Evolutionary conservation across 2,329 filamentous ascomycete species (phyloP), one percentile per base, ranked within the genome.

Genomic region (Aspergillus tamarii): DNA sequence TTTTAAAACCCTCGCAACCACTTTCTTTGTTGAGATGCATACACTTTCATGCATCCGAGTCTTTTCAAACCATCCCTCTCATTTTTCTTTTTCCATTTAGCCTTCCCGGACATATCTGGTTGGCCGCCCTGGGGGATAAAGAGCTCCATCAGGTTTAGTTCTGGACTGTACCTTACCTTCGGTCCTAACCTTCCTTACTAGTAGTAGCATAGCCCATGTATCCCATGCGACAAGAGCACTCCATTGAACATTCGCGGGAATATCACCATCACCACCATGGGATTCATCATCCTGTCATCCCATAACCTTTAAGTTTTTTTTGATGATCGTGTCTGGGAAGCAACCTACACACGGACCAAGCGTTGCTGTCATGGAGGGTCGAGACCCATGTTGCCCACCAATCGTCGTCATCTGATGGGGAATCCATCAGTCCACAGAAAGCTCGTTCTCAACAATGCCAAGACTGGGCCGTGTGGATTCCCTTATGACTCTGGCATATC

Each of bases 271-370:
- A 39, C 30, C 52, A 39, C 52, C 32, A 19, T 55, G 32, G 52
- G 2, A 39, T 39, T 39, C 23, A 41, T 52, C 57, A 39, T 52
- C 56, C 45, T 26, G 57, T 52, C 57, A 58, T 55, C 52, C 52
- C 21, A 55, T 21, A 55, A 19, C 52, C 34, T 21, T 55, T 55
- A 26, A 6, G 52, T 26, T 39, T 26, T 26, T 26, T 26, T 55
- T 26, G 32, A 55, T 11, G 28, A 52, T 52, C 28, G 28, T 52
- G 48, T 28, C 32, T 36, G 21, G 32, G 32, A 55, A 55, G n/a
- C 52, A 55, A 39, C 34, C 32, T 39, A 61, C 59, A 66, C 66
- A 66, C 65, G 61, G 62, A 66, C 65, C 63, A 67, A 66, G 61
- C 54, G 63, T 66, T 64, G 67, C 60, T 65, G 56, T 60, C 46